A percentile compares a stretch with the other conserved stretches of the same genome.
These are phyloP conservation scores for Nymphaea colorata DNA, from an alignment of 164 flowering plant genomes.

Conservation along the genomic window DNA sequence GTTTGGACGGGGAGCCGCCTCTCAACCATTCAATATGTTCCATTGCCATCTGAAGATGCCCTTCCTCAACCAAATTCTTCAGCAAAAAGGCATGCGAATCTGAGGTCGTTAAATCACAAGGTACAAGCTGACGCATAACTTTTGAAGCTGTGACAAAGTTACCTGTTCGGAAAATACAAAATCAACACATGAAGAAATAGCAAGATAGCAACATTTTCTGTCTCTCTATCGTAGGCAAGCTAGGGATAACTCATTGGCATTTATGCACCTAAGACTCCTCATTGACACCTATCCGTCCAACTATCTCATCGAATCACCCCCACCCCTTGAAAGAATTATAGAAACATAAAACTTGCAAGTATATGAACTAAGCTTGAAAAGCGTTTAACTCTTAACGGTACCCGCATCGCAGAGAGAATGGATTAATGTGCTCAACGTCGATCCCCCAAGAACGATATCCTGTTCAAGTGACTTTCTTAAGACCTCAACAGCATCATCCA, in stretches of 20 bases:
- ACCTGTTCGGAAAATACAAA: conserved; percentile 33
- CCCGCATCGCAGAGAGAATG: conserved; percentile 54
- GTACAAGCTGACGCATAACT: conserved; percentile 25
- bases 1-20: conserved; percentile 27
- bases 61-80: conserved; percentile 46
- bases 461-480: conserved; percentile 37
- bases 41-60: conserved; percentile 36
- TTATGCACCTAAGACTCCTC: background rate
- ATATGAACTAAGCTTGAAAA: background rate
- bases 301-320: background rate
- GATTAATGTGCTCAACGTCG: conserved; percentile 33
- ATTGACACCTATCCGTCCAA: background rate
- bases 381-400: conserved; percentile 8
- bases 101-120: conserved; percentile 13
- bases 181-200: conserved; percentile 1
- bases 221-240: background rate
- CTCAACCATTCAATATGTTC: conserved; percentile 42
- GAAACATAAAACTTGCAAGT: background rate
- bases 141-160: conserved; percentile 33
- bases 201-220: background rate
- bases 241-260: background rate
- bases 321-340: background rate
- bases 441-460: conserved; percentile 30
- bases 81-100: conserved; percentile 45
- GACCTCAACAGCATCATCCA: conserved; percentile 46